Conservation (phyloP, 352 stramenopile species). For the Phytophthora rubi region DNA sequence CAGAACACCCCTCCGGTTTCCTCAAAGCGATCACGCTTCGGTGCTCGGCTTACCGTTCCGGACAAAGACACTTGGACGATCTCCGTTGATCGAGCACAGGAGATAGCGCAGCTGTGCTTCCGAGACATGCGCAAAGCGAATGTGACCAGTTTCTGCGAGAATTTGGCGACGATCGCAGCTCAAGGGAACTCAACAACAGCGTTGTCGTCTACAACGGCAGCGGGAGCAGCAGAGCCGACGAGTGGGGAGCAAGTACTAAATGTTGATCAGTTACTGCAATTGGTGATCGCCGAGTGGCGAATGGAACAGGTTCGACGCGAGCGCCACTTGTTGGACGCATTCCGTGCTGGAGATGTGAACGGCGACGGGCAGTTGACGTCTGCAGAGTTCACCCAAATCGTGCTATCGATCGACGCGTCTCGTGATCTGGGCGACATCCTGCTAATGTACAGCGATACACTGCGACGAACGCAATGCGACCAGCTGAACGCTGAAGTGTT, state of each 20-base stretch:
- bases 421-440: conserved; percentile 72
- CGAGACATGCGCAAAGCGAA: conserved; percentile 73
- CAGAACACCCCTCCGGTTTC: conserved; percentile 16
- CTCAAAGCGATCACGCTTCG: conserved; percentile 57
- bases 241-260: conserved; percentile 51
- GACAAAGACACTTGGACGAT: conserved; percentile 80
- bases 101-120: conserved; percentile 71
- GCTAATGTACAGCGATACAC: conserved; percentile 84
- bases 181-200: conserved; percentile 45
- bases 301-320: conserved; percentile 76
- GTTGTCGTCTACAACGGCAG: not conserved
- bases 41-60: conserved; percentile 58
- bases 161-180: conserved; percentile 52
- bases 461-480: conserved; percentile 67
- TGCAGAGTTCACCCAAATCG: conserved; percentile 82
- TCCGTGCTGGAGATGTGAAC: conserved; percentile 82
- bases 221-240: not conserved
- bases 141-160: conserved; percentile 68
- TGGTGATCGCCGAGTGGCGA: conserved; percentile 72
- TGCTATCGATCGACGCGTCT: conserved; percentile 75
- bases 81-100: conserved; percentile 66
- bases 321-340: conserved; percentile 67
- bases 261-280: conserved; percentile 72
- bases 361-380: conserved; percentile 79
- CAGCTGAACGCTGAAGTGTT: conserved; percentile 68